Evolutionary conservation across 805 yeast genomes (phyloP).

Genomic region (Wickerhamiella shivajii): DNA sequence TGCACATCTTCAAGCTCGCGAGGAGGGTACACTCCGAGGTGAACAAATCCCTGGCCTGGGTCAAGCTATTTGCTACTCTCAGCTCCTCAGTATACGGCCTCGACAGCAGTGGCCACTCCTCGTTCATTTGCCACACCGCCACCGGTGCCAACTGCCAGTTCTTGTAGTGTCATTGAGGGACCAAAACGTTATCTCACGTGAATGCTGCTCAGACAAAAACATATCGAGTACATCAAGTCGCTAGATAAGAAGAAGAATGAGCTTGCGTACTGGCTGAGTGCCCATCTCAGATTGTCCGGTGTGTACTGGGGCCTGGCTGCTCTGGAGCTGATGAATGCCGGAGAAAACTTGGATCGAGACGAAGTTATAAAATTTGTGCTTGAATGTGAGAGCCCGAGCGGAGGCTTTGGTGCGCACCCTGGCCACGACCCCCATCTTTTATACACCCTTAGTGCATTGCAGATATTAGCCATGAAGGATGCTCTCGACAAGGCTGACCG

Average conservation of each 20-base stretch:
- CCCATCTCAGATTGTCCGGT: slow-evolving; percentile 78
- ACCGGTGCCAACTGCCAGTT: no score
- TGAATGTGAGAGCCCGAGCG: slow-evolving; percentile 39
- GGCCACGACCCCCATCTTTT: slow-evolving; percentile 78
- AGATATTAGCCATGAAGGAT: slow-evolving; percentile 55
- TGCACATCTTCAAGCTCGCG: slow-evolving; percentile 2
- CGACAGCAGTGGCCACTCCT: background rate
- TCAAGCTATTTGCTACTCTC: slow-evolving; percentile 1
- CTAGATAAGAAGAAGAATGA: slow-evolving; percentile 42
- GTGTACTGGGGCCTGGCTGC: slow-evolving; percentile 92
- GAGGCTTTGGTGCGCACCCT: slow-evolving; percentile 83
- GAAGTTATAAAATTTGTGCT: slow-evolving; percentile 57
- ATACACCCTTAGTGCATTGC: slow-evolving; percentile 76
- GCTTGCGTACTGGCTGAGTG: slow-evolving; percentile 75
- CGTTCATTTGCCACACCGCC: background rate
- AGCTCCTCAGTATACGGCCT: no score
- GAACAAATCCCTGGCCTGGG: slow-evolving; percentile 2
- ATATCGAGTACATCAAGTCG: slow-evolving; percentile 40
- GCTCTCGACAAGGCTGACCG: slow-evolving; percentile 32
- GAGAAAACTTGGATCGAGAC: slow-evolving; percentile 40
- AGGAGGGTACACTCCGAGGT: slow-evolving; percentile 7
- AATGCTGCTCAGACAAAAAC: slow-evolving; percentile 31
- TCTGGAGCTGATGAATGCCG: slow-evolving; percentile 41
- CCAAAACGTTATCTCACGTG: slow-evolving; percentile 9
- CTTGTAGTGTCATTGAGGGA: background rate